Conservation (phyloP, 1,139 yeast genomes). For the Candida neerlandica region DNA sequence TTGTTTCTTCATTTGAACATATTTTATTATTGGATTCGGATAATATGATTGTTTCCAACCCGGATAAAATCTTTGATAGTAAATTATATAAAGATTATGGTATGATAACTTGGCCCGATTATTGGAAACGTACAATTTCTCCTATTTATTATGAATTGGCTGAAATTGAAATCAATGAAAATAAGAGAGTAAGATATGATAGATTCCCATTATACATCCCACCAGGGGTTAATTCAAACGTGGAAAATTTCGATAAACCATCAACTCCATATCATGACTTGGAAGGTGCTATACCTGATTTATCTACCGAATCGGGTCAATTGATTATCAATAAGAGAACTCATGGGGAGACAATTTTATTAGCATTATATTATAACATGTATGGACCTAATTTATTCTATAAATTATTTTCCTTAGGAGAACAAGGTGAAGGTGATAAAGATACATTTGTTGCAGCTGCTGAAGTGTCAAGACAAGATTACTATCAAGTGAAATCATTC, state of each 20-base stretch:
- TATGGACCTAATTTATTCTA: slow-evolving; percentile 62
- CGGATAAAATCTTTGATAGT: slow-evolving; percentile 49
- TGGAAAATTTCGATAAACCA: slow-evolving; percentile 15
- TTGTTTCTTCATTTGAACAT: slow-evolving; percentile 45
- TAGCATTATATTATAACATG: slow-evolving; percentile 58
- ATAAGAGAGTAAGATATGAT: slow-evolving; percentile 26
- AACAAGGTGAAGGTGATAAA: slow-evolving; percentile 68
- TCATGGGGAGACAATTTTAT: slow-evolving; percentile 53
- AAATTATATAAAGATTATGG: slow-evolving; percentile 59
- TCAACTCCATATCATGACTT: slow-evolving; percentile 50
- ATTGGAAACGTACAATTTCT: slow-evolving; percentile 74
- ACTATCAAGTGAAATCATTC: slow-evolving; percentile 52
- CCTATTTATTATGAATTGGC: slow-evolving; percentile 72
- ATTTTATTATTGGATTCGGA: slow-evolving; percentile 47
- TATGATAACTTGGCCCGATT: slow-evolving; percentile 80
- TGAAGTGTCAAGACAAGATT: slow-evolving; percentile 43
- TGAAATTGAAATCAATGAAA: slow-evolving; percentile 38
- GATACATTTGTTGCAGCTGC: slow-evolving; percentile 68
- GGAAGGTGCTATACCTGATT: slow-evolving; percentile 59
- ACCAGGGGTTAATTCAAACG: slow-evolving; percentile 7
- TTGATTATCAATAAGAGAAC: slow-evolving; percentile 53
- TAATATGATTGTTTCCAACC: slow-evolving; percentile 38
- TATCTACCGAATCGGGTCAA: slow-evolving; percentile 69
- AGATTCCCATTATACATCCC: slow-evolving; percentile 24
- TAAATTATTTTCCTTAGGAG: slow-evolving; percentile 59